Base-by-base conservation (phyloP, 75 land plant species). In the Azolla pinnata region DNA sequence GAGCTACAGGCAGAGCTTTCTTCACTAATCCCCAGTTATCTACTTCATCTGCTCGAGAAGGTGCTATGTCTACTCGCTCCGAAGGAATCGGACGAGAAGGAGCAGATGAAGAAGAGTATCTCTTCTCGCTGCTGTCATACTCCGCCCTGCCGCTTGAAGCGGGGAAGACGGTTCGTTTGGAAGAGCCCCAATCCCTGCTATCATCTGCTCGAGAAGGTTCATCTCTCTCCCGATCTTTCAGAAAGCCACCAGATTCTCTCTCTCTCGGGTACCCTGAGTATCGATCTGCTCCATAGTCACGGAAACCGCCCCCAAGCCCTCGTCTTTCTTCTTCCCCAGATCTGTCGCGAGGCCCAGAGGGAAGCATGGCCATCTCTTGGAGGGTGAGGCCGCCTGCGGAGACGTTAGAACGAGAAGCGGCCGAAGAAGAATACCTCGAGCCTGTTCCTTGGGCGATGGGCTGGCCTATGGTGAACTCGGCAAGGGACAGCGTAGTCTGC, bases 331-430 rank as follows among this genome's bases (percentile, higher is more conserved):
- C 90, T 26, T 86, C 91, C 12, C 57, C 67, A 0, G 80, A 44
- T 18, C 96, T 71, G 54, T 83, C 87, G 35, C 80, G 66, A 10
- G 96, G 96, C 0, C 87, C 84, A 5, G 90, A 83, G 25, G 96
- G 96, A 8, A 90, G 84, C 57, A 62, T 62, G 53, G 78, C 33
- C 68, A 86, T 63, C 64, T 83, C 90, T 25, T 83, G 84, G n/a
- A 71, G 67, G 5, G 88, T 92, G 47, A 88, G 72, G 1, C 81
- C 67, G 46, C 59, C 57, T 4, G 54, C 31, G 23, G 60, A 72
- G 2, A 63, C 4, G 35, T 18, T 14, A 17, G 58, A n/a, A 12
- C 31, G 35, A 19, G 58, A 40, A n/a, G n/a, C n/a, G n/a, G n/a
- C n/a, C 5, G 56, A 60, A 18, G 61, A 56, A 31, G 35, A 29